phyloP scores from a whole-genome alignment of 2,329 filamentous ascomycete genomes.

The Alternaria longipes region DNA sequence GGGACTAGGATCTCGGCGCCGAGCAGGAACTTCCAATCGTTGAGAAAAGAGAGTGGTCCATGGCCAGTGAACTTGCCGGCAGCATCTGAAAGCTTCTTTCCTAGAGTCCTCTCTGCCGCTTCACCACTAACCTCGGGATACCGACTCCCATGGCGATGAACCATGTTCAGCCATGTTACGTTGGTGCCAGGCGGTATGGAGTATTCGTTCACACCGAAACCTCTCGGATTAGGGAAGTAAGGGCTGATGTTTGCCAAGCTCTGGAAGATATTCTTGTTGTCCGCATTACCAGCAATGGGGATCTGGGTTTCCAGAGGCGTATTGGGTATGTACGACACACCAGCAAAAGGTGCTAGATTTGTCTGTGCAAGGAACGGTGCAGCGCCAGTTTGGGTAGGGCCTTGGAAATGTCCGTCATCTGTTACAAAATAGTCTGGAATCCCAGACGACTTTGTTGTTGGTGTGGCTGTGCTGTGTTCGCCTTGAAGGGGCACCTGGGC shows the following conservation, averaged over 20 bases:
- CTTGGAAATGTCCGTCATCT: conserved; percentile 50
- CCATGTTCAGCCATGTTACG: conserved; percentile 75
- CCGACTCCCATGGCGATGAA: conserved; percentile 76
- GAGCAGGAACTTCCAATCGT: conserved; percentile 73
- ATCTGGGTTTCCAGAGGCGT: conserved; percentile 75
- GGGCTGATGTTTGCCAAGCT: conserved; percentile 75
- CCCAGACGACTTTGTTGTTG: conserved; percentile 30
- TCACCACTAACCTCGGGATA: conserved; percentile 71
- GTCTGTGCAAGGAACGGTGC: conserved; percentile 77
- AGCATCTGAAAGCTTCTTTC: conserved; percentile 64
- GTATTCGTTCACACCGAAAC: conserved; percentile 79
- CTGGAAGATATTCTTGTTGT: conserved; percentile 73
- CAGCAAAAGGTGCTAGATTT: conserved; percentile 69
- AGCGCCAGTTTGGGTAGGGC: conserved; percentile 74
- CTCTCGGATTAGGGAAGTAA: conserved; percentile 72
- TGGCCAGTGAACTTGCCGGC: conserved; percentile 64
- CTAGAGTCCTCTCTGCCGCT: conserved; percentile 64
- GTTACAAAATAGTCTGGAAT: conserved; percentile 48
- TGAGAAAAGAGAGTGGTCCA: conserved; percentile 71
- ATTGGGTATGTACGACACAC: conserved; percentile 72
- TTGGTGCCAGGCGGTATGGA: conserved; percentile 71
- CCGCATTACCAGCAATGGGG: conserved; percentile 67
- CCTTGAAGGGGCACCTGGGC: conserved; percentile 28
- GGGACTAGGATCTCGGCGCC: conserved; percentile 77
- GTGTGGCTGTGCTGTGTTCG: conserved; percentile 27